Percentiles rank a stretch among this genome's conserved stretches.
Conservation (phyloP, 2,329 filamentous ascomycete species). For the Beauveria bassiana region DNA sequence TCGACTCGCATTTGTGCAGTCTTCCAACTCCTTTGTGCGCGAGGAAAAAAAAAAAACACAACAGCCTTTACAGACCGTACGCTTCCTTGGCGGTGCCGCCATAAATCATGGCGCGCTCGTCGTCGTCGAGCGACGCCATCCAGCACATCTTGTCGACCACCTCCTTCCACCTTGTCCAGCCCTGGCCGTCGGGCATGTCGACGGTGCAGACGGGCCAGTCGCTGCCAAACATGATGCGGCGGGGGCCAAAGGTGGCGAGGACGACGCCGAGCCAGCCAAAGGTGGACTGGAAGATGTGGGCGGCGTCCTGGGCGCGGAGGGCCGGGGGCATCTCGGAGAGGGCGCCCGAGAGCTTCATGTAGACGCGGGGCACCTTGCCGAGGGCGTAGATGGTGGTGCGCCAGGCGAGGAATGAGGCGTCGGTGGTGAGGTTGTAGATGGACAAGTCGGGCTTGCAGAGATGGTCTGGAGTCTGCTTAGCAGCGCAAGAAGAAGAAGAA, state of each 20-base stretch:
- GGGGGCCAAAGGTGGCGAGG: conserved; percentile 62
- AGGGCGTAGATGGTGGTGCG: conserved; percentile 59
- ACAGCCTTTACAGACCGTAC: conserved; percentile 44
- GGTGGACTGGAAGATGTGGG: conserved; percentile 55
- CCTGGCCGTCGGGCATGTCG: conserved; percentile 31
- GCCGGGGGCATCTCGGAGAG: conserved; percentile 69
- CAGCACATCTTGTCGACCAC: conserved; percentile 62
- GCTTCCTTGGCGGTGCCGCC: conserved; percentile 63
- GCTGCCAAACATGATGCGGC: conserved; percentile 78
- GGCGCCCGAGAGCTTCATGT: conserved; percentile 84
- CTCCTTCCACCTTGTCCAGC: conserved; percentile 66
- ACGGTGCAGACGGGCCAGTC: conserved; percentile 92
- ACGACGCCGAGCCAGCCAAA: conserved; percentile 66
- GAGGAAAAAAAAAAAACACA: too few relatives aligned
- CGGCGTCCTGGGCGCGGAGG: conserved; percentile 39
- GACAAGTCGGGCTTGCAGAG: conserved; percentile 79
- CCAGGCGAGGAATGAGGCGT: conserved; percentile 61
- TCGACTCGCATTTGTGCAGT: too few relatives aligned
- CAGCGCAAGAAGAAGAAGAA: neutral
- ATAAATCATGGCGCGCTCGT: conserved; percentile 62
- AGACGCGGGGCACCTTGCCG: conserved; percentile 56
- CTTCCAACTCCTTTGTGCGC: too few relatives aligned
- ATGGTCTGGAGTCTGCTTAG: conserved; percentile 52
- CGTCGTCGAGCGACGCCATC: conserved; percentile 51
- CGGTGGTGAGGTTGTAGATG: conserved; percentile 47